phyloP scores from a whole-genome alignment of 805 yeast species.

The Schwanniomyces polymorphus region DNA sequence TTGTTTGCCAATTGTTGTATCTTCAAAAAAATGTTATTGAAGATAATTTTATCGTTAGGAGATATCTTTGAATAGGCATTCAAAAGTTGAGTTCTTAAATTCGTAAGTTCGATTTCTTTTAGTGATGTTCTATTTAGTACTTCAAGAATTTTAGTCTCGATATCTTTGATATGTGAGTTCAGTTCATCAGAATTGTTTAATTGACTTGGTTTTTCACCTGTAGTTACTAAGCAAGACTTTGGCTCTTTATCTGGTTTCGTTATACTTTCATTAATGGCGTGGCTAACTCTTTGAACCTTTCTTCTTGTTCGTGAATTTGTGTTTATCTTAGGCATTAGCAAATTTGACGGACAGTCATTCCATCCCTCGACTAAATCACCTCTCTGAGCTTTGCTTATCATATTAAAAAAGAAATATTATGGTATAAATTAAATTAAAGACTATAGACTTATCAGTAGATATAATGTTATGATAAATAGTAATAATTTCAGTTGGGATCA shows the following conservation, averaged over 20 bases:
- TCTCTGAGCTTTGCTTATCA: constrained; percentile 34
- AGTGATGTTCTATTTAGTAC: not conserved
- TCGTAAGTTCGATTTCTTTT: not conserved
- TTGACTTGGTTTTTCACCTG: not conserved
- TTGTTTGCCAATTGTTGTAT: constrained; percentile 19
- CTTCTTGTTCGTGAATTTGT: constrained; percentile 6
- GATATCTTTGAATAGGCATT: not conserved
- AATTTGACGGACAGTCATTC: constrained; percentile 58
- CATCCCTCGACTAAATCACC: constrained; percentile 50
- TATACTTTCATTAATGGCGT: not conserved
- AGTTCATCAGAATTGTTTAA: not conserved
- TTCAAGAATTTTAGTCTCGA: not conserved
- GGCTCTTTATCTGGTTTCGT: not conserved
- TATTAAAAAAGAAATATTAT: constrained; percentile 10
- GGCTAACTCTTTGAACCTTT: constrained; percentile 12
- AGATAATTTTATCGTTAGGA: constrained; percentile 1
- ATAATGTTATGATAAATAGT: not conserved
- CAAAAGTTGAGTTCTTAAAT: not conserved
- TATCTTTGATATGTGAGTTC: not conserved
- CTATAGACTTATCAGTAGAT: no score
- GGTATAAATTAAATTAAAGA: not conserved
- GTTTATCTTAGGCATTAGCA: constrained; percentile 11
- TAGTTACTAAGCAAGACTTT: not conserved
- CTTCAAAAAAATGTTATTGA: constrained; percentile 7
- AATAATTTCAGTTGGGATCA: not conserved